A percentile compares a stretch with the other conserved stretches of the same genome.
These are phyloP conservation scores for Gossypium aridum DNA, from an alignment of 441 rosid genomes.

Conservation along the genomic window DNA sequence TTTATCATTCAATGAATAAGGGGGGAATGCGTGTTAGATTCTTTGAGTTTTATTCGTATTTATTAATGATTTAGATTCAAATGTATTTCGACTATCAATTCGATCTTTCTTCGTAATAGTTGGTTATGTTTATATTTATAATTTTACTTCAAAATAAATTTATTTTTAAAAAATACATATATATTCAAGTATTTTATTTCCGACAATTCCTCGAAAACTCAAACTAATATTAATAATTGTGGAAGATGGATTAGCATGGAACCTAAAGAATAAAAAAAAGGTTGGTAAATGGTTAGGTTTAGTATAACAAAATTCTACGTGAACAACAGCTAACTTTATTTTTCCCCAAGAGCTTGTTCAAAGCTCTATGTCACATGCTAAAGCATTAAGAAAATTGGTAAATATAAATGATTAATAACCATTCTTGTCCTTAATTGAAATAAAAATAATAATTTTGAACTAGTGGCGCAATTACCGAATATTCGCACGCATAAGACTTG, in stretches of 20 bases:
- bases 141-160: too few species aligned
- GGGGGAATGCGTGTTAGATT: too few species aligned
- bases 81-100: too few species aligned
- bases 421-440: background rate
- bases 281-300: too few species aligned
- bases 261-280: background rate
- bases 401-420: background rate
- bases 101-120: too few species aligned
- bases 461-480: background rate
- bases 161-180: too few species aligned
- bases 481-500: background rate
- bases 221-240: background rate
- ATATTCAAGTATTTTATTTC: too few species aligned
- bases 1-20: too few species aligned
- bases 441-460: background rate
- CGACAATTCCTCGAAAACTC: background rate
- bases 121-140: too few species aligned
- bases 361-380: background rate
- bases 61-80: too few species aligned
- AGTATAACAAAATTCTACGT: background rate
- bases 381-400: background rate
- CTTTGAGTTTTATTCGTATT: too few species aligned
- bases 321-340: background rate
- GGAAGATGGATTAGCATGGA: background rate
- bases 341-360: background rate